Evolutionary conservation across 164 flowering plant genomes (phyloP).

Genomic region (Vitis riparia): DNA sequence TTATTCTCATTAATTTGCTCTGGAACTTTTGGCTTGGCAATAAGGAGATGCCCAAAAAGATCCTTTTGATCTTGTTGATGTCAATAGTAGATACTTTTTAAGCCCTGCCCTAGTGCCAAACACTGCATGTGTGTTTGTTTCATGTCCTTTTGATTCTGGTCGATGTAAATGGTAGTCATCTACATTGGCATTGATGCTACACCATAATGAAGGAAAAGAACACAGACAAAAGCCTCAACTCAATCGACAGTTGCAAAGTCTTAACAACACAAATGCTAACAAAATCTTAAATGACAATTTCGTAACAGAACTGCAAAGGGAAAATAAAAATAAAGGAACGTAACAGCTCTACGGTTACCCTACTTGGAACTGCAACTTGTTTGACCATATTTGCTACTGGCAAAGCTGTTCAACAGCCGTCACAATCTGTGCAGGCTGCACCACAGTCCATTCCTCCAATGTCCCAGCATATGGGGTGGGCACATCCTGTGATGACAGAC

Average conservation of each 20-base stretch:
- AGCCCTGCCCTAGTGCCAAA: too few species aligned
- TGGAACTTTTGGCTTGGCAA: too few species aligned
- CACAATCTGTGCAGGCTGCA: slow-evolving; percentile 90
- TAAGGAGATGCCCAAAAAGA: too few species aligned
- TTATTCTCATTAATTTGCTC: too few species aligned
- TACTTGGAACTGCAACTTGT: neutral
- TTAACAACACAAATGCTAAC: slow-evolving; percentile 11
- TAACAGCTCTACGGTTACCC: too few species aligned
- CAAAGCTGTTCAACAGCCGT: slow-evolving; percentile 89
- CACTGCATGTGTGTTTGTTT: too few species aligned
- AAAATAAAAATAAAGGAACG: neutral
- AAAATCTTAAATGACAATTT: neutral
- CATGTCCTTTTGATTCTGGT: too few species aligned
- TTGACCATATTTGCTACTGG: slow-evolving; percentile 29
- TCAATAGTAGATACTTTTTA: too few species aligned
- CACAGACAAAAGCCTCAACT: slow-evolving; percentile 1
- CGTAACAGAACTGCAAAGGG: slow-evolving; percentile 1
- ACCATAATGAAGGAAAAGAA: neutral
- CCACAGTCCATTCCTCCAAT: slow-evolving; percentile 84
- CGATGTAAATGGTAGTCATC: too few species aligned
- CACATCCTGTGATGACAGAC: slow-evolving; percentile 90
- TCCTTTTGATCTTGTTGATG: too few species aligned
- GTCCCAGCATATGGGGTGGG: slow-evolving; percentile 92
- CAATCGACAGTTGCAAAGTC: slow-evolving; percentile 1
- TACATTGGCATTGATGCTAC: too few species aligned